Conservation (phyloP, 73 alveolate species). For the Diophrys appendiculata region DNA sequence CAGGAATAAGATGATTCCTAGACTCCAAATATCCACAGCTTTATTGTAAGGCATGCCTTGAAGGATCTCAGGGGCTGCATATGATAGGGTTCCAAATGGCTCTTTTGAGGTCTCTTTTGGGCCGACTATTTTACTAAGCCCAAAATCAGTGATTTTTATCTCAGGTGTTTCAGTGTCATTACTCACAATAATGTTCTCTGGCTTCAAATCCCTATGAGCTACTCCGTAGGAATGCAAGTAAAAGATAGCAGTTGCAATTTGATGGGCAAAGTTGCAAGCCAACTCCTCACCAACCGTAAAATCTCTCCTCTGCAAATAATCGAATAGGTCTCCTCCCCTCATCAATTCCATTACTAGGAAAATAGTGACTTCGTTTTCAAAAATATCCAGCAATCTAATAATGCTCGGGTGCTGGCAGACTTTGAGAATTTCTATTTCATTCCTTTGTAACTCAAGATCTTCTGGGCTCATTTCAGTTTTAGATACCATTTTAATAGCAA, state of each 20-base stretch:
- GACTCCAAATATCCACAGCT: constrained; percentile 71
- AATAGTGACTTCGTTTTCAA: constrained; percentile 72
- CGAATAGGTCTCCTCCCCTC: constrained; percentile 81
- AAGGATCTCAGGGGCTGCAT: constrained; percentile 74
- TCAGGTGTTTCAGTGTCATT: constrained; percentile 70
- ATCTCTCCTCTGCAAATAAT: constrained; percentile 65
- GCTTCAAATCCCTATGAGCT: constrained; percentile 94
- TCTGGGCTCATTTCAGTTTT: constrained; percentile 53
- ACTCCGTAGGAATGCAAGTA: constrained; percentile 88
- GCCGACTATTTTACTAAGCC: constrained; percentile 82
- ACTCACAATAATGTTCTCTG: constrained; percentile 89
- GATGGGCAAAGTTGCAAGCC: constrained; percentile 70
- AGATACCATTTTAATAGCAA: constrained; percentile 65
- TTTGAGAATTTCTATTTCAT: constrained; percentile 55
- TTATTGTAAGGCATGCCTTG: constrained; percentile 45
- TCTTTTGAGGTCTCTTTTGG: constrained; percentile 76
- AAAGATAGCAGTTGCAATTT: constrained; percentile 74
- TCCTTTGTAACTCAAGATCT: constrained; percentile 12
- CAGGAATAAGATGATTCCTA: constrained; percentile 72
- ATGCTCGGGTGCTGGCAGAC: constrained; percentile 79
- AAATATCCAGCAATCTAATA: constrained; percentile 72
- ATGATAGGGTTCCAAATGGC: constrained; percentile 79
- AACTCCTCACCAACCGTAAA: constrained; percentile 66
- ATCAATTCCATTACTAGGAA: constrained; percentile 78
- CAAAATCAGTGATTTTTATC: constrained; percentile 88